A percentile compares a stretch with the other conserved stretches of the same genome.
Conservation (phyloP, 257 asterid species). For the Verbena officinalis region DNA sequence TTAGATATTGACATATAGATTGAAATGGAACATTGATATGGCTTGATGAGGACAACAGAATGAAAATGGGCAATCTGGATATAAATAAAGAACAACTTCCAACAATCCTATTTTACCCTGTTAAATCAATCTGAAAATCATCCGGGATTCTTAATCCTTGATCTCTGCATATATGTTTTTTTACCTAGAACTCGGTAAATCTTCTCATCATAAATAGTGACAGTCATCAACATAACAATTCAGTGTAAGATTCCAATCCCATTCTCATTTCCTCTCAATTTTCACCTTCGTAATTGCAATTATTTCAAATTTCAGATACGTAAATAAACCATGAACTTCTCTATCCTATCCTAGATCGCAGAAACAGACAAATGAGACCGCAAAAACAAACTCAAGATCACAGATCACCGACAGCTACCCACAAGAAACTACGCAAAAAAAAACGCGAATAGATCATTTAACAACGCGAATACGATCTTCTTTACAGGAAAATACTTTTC, state of each 20-base stretch:
- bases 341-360: conserved; percentile 22
- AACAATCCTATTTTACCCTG: background rate
- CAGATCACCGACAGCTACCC: conserved; percentile 29
- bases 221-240: conserved; percentile 14
- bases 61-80: conserved; percentile 8
- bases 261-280: conserved; percentile 13
- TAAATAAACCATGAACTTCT: background rate
- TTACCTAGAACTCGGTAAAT: conserved; percentile 7
- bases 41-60: too few species aligned
- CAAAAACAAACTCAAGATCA: conserved; percentile 16
- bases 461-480: background rate
- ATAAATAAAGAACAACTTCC: conserved; percentile 19
- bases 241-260: conserved; percentile 5
- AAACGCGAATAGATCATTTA: background rate
- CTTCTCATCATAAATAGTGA: background rate
- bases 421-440: background rate
- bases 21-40: too few species aligned
- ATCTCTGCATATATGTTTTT: background rate
- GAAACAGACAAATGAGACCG: conserved; percentile 20
- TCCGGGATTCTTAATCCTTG: conserved; percentile 3
- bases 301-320: conserved; percentile 1
- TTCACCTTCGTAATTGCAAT: conserved; percentile 9
- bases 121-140: conserved; percentile 2
- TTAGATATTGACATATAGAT: too few species aligned
- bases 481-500: background rate